phyloP scores from a whole-genome alignment of 1,284 basidiomycete genomes.

The Ceratobasidium papillatum region DNA sequence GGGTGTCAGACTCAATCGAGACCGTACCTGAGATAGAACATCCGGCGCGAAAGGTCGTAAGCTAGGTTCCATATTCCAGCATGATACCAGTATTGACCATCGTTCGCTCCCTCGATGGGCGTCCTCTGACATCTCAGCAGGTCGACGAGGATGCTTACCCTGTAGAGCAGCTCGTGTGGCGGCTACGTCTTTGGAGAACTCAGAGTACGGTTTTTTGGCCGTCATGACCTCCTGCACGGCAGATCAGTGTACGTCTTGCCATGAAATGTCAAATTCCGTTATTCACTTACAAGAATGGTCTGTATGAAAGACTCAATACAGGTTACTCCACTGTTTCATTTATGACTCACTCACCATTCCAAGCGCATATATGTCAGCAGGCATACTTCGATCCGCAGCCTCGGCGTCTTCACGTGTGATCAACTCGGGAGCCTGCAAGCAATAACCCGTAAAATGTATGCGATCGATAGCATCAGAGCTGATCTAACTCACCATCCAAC shows the following conservation, averaged over 20 bases:
- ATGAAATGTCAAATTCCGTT: background rate
- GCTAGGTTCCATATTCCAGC: no score
- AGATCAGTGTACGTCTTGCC: background rate
- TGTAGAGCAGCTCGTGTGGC: no score
- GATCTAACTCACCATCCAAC: background rate
- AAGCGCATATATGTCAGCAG: conserved; percentile 11
- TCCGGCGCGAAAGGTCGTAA: no score
- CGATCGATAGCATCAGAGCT: no score
- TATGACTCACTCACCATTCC: background rate
- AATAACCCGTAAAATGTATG: no score
- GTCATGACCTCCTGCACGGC: background rate
- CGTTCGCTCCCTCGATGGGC: no score
- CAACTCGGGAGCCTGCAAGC: background rate
- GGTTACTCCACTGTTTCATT: background rate
- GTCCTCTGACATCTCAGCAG: no score
- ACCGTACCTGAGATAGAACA: no score
- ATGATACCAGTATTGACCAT: no score
- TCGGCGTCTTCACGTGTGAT: background rate
- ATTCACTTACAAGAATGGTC: background rate
- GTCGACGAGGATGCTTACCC: no score
- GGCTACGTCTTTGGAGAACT: background rate
- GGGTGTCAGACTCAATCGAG: no score
- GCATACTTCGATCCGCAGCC: background rate
- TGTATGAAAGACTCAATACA: background rate
- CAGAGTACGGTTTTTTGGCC: background rate